Base-by-base conservation (phyloP, 2,329 filamentous ascomycete species). In the Penicillium sp. region DNA sequence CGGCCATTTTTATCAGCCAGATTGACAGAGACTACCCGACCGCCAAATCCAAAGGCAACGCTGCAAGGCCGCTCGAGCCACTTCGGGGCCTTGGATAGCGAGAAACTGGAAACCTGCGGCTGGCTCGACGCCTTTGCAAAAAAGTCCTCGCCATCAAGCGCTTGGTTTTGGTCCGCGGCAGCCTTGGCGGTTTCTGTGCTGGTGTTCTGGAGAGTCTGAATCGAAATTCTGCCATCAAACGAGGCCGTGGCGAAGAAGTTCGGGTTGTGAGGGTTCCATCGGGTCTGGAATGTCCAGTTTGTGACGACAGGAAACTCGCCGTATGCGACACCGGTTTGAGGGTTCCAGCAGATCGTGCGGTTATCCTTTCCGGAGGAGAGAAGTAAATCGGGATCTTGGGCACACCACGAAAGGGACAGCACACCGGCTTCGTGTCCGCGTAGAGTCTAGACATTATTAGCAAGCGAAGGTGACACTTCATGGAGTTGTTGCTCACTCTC, bases 241-340 rank as follows among this genome's bases (percentile, higher is more conserved):
- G 94, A 96, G 9, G 96, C 95, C 19, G 95, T 98, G 19, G 96
- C 96, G 54, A 94, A 92, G 61, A 99, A 84, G 73, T 89, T 91
- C 11, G 95, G 94, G 77, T 99, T 97, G 69, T 91, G 89, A 31
- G 95, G 95, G 76, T 97, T 93, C 85, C 96, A 98, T 65, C 90
- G 87, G 5, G 95, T 97, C 75, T 94, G 89, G 82, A 99, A 99
- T 6, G 93, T 97, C 94, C 95, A 99, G 78, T 98, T 99, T n/a
- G 94, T 97, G 58, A 96, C 93, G 71, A 97, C 92, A 5, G 94
- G 93, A 73, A 98, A 94, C 78, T 98, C 94, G 67, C 96, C 95
- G 66, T 93, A 90, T 13, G 87, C 84, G 74, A 95, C 88, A 57
- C 94, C 94, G 3, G 91, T 97, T 72, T 95, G 91, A 1, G 95